These are phyloP conservation scores for Hanseniaspora vineae DNA, from an alignment of 805 yeast species.

Conservation along the genomic window DNA sequence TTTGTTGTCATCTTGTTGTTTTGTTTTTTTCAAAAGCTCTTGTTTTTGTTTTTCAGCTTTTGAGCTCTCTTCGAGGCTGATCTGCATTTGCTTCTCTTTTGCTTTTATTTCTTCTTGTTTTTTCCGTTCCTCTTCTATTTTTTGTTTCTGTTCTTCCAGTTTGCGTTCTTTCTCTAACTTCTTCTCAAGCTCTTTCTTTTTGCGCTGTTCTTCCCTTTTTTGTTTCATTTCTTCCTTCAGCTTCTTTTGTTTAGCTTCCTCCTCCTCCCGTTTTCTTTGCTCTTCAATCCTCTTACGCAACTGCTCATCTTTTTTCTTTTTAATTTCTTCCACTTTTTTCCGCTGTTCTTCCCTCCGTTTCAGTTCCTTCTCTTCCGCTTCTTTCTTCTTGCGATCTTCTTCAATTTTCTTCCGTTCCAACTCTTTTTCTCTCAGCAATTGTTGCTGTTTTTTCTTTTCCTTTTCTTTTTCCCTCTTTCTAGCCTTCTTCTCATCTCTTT, in stretches of 20 bases:
- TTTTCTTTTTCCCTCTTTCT: constrained; percentile 29
- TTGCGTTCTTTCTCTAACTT: constrained; percentile 3
- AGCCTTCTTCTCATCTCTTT: constrained; percentile 24
- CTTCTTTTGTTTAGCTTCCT: constrained; percentile 27
- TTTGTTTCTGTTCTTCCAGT: constrained; percentile 13
- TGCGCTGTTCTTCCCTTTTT: constrained; percentile 25
- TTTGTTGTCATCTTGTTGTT: too few relatives aligned
- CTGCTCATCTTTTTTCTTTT: constrained; percentile 17
- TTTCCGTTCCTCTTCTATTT: constrained; percentile 15
- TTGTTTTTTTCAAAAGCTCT: neutral
- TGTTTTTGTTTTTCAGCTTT: neutral
- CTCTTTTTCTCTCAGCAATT: constrained; percentile 27
- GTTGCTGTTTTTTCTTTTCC: constrained; percentile 26
- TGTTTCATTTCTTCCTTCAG: constrained; percentile 29
- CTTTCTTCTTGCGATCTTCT: constrained; percentile 29
- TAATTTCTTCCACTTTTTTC: constrained; percentile 15
- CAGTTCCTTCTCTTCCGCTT: constrained; percentile 24
- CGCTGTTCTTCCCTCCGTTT: constrained; percentile 18
- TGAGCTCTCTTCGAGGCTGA: neutral
- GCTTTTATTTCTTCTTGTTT: constrained; percentile 11
- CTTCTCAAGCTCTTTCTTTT: constrained; percentile 19
- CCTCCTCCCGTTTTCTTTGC: constrained; percentile 24
- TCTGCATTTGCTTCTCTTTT: constrained; percentile 14
- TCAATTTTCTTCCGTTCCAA: constrained; percentile 28
- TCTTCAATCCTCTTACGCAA: constrained; percentile 26